Evolutionary conservation across 108 stramenopile species (phyloP), one percentile per base, ranked within the genome.

Genomic region (Cyclotella sp.): DNA sequence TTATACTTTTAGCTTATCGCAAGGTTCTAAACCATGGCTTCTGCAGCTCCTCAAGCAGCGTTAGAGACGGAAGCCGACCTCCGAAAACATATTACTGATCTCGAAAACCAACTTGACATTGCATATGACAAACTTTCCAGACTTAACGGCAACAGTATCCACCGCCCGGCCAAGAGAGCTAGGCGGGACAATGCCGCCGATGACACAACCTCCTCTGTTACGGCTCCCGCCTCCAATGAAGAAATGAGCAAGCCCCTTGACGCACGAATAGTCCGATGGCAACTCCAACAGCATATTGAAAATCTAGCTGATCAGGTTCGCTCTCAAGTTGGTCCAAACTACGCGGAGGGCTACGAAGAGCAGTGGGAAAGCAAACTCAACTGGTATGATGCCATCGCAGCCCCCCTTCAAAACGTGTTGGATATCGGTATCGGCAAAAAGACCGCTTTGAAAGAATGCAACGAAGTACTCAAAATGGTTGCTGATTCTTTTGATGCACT

Each of bases 401-500:
- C 49, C 3, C 67, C 67, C 10, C 51, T 68, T 0, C 67, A 68
- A 52, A 9, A 13, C 9, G 67, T 68, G 19, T 28, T 68, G 27
- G 67, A 68, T 53, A 28, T 52, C n/a, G 67, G 67, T 28, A 49
- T 68, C 27, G 67, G 51, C 1, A 16, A 34, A 30, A 46, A 51
- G 49, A 53, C 30, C 15, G 29, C 24, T 29, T n/a, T 68, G 9
- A 52, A 52, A 28, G 67, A 68, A 34, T 68, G 67, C 30, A 51
- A 68, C n/a, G 67, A 68, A 14, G 29, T 68, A 8, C 29, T 68
- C 29, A 68, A 68, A 53, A 68, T 68, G 67, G 49, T 52, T 21
- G 67, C 67, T n/a, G 67, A 68, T 68, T 68, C 67, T 7, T 68
- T 47, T 39, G 67, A 68, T 52, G 67, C 67, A 19, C 30, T 68